phyloP scores from a whole-genome alignment of 1,284 basidiomycete species.

The Phellinidium pouzarii region DNA sequence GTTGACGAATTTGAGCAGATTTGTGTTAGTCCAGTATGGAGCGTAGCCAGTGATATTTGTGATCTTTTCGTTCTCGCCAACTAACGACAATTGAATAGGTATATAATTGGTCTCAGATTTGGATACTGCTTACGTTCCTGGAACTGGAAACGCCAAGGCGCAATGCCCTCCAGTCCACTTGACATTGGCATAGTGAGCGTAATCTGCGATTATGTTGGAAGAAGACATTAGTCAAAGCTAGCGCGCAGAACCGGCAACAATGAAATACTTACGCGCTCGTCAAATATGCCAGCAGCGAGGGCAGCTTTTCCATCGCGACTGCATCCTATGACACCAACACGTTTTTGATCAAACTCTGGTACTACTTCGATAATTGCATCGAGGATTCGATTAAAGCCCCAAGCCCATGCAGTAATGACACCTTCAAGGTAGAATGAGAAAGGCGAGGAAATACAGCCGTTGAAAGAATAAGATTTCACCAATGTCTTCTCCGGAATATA shows the following conservation, averaged over 20 bases:
- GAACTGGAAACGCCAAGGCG: slow-evolving; percentile 20
- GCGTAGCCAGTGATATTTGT: slow-evolving; percentile 16
- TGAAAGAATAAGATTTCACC: not conserved
- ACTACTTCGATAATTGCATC: slow-evolving; percentile 20
- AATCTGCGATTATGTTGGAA: slow-evolving; percentile 8
- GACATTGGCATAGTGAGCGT: slow-evolving; percentile 21
- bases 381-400: slow-evolving; percentile 21
- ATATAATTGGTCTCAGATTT: not conserved
- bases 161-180: slow-evolving; percentile 19
- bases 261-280: slow-evolving; percentile 16
- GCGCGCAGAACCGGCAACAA: not conserved
- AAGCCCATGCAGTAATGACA: slow-evolving; percentile 22
- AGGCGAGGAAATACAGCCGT: not conserved
- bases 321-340: slow-evolving; percentile 21
- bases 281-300: slow-evolving; percentile 21
- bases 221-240: not conserved
- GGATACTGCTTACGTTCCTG: slow-evolving; percentile 13
- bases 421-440: slow-evolving; percentile 14
- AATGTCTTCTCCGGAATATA: slow-evolving; percentile 23
- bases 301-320: slow-evolving; percentile 21
- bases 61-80: slow-evolving; percentile 21
- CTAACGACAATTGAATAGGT: slow-evolving; percentile 1
- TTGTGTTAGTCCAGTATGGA: slow-evolving; percentile 21
- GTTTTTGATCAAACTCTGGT: slow-evolving; percentile 20
- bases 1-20: slow-evolving; percentile 19